phyloP scores from a whole-genome alignment of 306 rosid genomes.

The Glycine tomentella region DNA sequence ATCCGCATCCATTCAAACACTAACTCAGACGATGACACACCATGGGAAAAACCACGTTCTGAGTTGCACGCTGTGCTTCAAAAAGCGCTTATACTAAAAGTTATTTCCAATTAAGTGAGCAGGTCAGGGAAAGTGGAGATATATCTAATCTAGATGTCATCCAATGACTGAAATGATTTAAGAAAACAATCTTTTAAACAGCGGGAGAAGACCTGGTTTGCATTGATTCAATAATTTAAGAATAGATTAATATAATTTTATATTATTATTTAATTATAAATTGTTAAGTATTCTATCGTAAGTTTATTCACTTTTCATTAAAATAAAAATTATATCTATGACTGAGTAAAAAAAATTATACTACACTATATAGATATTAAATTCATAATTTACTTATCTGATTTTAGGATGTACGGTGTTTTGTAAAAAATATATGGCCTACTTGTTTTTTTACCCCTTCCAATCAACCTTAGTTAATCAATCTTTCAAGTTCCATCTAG shows the following conservation, averaged over 20 bases:
- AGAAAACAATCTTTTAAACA: background rate
- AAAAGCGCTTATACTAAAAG: background rate
- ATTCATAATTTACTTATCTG: no score
- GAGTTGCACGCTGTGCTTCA: constrained; percentile 1
- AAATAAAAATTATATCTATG: no score
- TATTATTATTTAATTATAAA: no score
- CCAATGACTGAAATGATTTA: background rate
- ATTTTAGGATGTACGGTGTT: background rate
- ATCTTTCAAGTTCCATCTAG: constrained; percentile 35
- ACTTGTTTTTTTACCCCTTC: constrained; percentile 2
- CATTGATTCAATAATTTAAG: constrained; percentile 1
- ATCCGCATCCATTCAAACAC: no score
- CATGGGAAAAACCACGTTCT: constrained; percentile 9
- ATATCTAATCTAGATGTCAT: background rate
- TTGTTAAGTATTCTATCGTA: no score
- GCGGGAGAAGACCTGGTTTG: background rate
- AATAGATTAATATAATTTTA: no score
- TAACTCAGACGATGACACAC: background rate
- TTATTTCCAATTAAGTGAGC: background rate
- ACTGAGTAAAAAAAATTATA: no score
- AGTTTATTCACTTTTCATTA: no score
- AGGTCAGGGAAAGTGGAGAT: background rate
- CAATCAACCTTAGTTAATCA: constrained; percentile 16
- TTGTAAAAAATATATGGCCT: background rate
- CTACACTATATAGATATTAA: no score